Conservation (phyloP, 768 basidiomycete genomes). For the Russula sp. region DNA sequence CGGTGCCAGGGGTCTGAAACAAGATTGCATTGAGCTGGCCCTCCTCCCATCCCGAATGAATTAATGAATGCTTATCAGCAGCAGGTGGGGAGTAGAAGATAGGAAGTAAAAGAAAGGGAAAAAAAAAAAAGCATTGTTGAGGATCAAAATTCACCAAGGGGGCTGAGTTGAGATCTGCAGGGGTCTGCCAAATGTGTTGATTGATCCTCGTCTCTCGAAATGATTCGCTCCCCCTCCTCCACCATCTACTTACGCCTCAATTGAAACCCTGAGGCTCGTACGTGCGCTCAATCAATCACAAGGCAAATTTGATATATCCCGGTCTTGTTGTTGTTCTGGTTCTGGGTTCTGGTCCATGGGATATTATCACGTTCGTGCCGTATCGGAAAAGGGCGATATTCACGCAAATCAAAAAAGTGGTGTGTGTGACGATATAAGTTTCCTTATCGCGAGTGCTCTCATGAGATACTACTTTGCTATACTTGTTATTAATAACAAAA, state of each 20-base stretch:
- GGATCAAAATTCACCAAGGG: background rate
- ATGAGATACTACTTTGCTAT: conserved; percentile 6
- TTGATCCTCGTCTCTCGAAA: background rate
- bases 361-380: too few species aligned
- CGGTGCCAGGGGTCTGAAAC: background rate
- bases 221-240: background rate
- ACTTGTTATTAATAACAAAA: too few species aligned
- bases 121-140: background rate
- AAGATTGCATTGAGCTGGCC: too few species aligned
- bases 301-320: background rate
- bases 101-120: too few species aligned
- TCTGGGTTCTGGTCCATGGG: too few species aligned
- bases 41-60: too few species aligned
- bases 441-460: conserved; percentile 23
- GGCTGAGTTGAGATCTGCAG: background rate
- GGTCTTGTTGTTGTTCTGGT: too few species aligned
- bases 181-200: background rate
- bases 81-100: too few species aligned
- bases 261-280: background rate
- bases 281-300: background rate
- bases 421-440: background rate
- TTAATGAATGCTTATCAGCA: too few species aligned
- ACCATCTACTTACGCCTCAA: too few species aligned
- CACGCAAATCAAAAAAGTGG: too few species aligned
- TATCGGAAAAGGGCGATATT: too few species aligned